These are phyloP conservation scores for Chondrus crispus DNA, from an alignment of 23 red algal genomes.

Conservation along the genomic window DNA sequence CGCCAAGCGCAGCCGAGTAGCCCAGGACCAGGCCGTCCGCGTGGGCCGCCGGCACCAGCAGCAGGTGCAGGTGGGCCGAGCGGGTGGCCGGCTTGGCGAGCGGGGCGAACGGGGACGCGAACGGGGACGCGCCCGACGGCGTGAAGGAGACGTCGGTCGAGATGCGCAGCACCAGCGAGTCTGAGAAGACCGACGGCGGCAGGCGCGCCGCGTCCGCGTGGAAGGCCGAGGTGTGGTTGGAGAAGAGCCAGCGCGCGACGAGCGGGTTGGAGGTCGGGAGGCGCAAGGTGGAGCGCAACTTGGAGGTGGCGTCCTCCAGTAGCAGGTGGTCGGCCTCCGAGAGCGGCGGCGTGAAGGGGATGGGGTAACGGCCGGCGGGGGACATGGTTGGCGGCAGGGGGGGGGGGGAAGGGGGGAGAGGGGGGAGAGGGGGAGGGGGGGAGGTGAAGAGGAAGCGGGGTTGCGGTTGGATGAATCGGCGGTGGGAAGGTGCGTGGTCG, in stretches of 20 bases:
- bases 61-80: constrained; percentile 1
- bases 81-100: background rate
- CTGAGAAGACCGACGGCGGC: constrained; percentile 33
- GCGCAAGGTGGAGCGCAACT: constrained; percentile 20
- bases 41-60: constrained; percentile 30
- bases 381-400: background rate
- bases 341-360: background rate
- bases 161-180: constrained; percentile 35
- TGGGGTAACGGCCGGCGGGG: background rate
- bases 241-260: constrained; percentile 53
- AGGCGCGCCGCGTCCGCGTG: background rate
- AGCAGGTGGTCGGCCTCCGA: background rate
- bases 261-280: constrained; percentile 23
- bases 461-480: too few relatives aligned
- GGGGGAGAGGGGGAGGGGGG: background rate
- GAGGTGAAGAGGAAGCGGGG: too few relatives aligned
- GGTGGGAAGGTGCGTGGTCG: too few relatives aligned
- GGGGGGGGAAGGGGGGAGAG: background rate
- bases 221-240: constrained; percentile 16
- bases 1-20: constrained; percentile 30
- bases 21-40: constrained; percentile 32
- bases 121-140: background rate
- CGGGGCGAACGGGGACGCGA: background rate
- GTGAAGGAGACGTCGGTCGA: background rate
- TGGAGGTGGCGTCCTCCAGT: background rate